Conservation (phyloP, 208 protist species). For the Leishmania turanica region DNA sequence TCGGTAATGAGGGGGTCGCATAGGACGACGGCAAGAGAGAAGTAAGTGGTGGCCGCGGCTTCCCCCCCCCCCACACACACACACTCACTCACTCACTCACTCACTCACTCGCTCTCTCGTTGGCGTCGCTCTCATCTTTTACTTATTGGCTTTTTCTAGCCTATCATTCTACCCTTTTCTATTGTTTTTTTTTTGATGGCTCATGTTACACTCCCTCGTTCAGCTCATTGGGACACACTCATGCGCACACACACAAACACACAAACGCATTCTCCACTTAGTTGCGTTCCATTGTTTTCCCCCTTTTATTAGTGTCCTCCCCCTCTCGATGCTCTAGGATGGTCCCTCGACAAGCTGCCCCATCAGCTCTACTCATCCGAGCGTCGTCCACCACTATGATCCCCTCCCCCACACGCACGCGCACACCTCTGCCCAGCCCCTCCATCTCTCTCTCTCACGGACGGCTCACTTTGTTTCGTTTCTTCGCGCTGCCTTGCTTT, state of each 20-base stretch:
- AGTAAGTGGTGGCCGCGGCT: not conserved
- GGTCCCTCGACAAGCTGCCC: not conserved
- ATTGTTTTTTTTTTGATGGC: not conserved
- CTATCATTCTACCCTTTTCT: slow-evolving; percentile 5
- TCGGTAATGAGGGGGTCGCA: not conserved
- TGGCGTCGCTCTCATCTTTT: not conserved
- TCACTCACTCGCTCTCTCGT: no score
- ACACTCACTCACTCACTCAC: no score
- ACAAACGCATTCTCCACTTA: not conserved
- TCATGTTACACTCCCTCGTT: not conserved
- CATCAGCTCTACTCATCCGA: not conserved
- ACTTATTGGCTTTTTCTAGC: no score
- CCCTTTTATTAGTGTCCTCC: not conserved
- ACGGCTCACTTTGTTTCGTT: not conserved
- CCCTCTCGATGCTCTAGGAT: not conserved
- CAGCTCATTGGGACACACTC: not conserved
- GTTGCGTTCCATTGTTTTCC: not conserved
- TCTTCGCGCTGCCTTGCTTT: not conserved
- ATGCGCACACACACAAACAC: not conserved
- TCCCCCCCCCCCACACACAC: not conserved
- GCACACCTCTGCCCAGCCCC: not conserved
- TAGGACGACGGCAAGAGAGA: not conserved
- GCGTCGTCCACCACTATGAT: not conserved
- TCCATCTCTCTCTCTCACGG: not conserved
- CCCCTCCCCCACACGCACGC: not conserved